These are phyloP conservation scores for Testicularia cyperi DNA, from an alignment of 1,284 basidiomycete genomes.

Conservation along the genomic window DNA sequence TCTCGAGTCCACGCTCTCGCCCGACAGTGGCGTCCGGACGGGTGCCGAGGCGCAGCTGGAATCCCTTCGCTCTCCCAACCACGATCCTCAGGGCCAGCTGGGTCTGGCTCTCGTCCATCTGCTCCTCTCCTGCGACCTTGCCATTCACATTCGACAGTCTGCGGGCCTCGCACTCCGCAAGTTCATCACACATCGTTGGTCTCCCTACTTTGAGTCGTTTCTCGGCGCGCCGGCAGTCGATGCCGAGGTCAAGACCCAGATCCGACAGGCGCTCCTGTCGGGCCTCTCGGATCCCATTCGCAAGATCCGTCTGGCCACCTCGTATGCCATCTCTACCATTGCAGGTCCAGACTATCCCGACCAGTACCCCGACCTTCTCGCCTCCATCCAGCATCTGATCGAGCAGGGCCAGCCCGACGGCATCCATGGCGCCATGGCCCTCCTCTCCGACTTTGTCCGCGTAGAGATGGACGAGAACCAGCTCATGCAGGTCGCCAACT, in stretches of 20 bases:
- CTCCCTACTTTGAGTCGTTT: constrained; percentile 47
- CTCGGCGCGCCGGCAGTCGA: constrained; percentile 27
- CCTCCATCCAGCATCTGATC: constrained; percentile 37
- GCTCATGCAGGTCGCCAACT: constrained; percentile 48
- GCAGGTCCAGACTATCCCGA: constrained; percentile 56
- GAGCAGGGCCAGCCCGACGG: constrained; percentile 20
- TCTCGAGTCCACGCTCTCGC: constrained; percentile 39
- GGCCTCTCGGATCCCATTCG: constrained; percentile 38
- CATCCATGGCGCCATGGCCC: constrained; percentile 51
- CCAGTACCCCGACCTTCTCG: constrained; percentile 51
- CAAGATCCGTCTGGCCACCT: constrained; percentile 48
- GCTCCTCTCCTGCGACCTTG: constrained; percentile 11
- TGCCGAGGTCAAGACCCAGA: constrained; percentile 39
- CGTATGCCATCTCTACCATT: constrained; percentile 48
- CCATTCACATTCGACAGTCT: constrained; percentile 44
- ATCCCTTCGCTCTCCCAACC: constrained; percentile 19
- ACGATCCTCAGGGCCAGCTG: constrained; percentile 16
- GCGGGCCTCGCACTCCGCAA: constrained; percentile 49
- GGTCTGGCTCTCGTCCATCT: constrained; percentile 34
- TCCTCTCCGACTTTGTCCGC: constrained; percentile 53
- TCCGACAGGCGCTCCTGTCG: constrained; percentile 39
- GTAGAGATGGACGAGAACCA: constrained; percentile 57
- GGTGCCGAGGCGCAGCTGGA: constrained; percentile 38
- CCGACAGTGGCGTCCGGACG: constrained; percentile 18
- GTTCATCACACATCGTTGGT: constrained; percentile 54